Percentiles rank a stretch among this genome's conserved stretches.
Conservation (phyloP, 2,329 filamentous ascomycete species). For the Claviceps digitariae region DNA sequence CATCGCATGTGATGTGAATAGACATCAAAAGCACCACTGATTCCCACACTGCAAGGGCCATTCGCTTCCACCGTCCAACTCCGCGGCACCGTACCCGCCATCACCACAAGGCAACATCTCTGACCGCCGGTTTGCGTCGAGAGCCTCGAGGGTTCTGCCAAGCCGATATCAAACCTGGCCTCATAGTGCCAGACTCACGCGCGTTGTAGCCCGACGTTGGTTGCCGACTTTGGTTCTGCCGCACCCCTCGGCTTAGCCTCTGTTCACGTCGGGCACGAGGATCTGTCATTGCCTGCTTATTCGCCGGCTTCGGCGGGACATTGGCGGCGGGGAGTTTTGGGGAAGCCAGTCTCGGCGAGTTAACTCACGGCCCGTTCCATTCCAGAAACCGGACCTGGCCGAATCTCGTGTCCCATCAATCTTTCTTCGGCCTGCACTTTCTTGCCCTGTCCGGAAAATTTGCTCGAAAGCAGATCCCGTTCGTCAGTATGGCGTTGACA, state of each 20-base stretch:
- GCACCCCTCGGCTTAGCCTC: not conserved
- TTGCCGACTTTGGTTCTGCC: not conserved
- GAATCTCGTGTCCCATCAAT: not conserved
- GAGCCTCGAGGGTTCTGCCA: not conserved
- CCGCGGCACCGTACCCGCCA: not conserved
- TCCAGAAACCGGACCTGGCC: not conserved
- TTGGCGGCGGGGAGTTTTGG: not conserved
- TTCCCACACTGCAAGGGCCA: not conserved
- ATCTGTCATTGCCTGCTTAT: not conserved
- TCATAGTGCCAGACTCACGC: not conserved
- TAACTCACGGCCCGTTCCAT: not conserved
- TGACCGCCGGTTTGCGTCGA: not conserved
- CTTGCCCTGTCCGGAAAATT: not conserved
- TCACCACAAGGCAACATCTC: not conserved
- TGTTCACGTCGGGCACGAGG: not conserved
- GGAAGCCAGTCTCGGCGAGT: not conserved
- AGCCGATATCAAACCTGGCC: not conserved
- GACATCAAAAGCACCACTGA: not conserved
- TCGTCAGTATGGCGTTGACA: conserved; percentile 19
- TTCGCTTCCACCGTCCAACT: not conserved
- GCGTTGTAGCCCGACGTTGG: not conserved
- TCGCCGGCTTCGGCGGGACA: not conserved
- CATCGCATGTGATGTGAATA: not conserved
- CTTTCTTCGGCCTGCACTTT: not conserved
- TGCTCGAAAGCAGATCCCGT: not conserved